A percentile compares a stretch with the other conserved stretches of the same genome.
Conservation (phyloP, 129 eudicot species). For the Helichrysum umbraculigerum region DNA sequence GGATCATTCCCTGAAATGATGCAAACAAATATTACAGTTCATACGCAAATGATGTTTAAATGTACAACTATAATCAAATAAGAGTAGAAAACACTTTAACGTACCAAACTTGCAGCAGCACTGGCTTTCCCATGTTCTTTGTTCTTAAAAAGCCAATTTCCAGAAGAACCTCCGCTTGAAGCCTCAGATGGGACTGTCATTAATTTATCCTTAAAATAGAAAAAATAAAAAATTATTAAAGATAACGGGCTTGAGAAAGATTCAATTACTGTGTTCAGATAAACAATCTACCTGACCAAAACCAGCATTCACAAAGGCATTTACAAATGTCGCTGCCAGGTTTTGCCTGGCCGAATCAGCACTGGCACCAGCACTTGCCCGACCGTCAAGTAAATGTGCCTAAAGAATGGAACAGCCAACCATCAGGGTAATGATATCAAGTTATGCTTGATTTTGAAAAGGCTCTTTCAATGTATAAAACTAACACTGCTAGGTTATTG, state of each 20-base stretch:
- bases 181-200: slow-evolving; percentile 87
- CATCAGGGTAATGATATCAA: background rate
- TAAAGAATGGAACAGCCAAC: slow-evolving; percentile 15
- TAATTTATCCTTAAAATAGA: slow-evolving; percentile 71
- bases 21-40: background rate
- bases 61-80: background rate
- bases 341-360: slow-evolving; percentile 98
- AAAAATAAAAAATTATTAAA: background rate
- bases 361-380: slow-evolving; percentile 87
- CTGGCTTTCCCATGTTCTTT: slow-evolving; percentile 98
- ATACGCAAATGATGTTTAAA: background rate
- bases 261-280: background rate
- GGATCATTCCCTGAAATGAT: slow-evolving; percentile 71
- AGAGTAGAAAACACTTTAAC: slow-evolving; percentile 1
- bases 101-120: slow-evolving; percentile 99
- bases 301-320: slow-evolving; percentile 99
- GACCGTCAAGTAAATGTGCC: slow-evolving; percentile 98
- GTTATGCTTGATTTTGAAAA: background rate
- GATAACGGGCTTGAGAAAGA: background rate
- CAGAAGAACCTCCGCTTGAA: slow-evolving; percentile 71
- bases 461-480: background rate
- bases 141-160: slow-evolving; percentile 94
- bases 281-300: slow-evolving; percentile 78
- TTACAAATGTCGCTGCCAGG: slow-evolving; percentile 94
- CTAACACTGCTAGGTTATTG: background rate